Evolutionary conservation across 768 basidiomycete species (phyloP).

Genomic region (Suillus variegatus): DNA sequence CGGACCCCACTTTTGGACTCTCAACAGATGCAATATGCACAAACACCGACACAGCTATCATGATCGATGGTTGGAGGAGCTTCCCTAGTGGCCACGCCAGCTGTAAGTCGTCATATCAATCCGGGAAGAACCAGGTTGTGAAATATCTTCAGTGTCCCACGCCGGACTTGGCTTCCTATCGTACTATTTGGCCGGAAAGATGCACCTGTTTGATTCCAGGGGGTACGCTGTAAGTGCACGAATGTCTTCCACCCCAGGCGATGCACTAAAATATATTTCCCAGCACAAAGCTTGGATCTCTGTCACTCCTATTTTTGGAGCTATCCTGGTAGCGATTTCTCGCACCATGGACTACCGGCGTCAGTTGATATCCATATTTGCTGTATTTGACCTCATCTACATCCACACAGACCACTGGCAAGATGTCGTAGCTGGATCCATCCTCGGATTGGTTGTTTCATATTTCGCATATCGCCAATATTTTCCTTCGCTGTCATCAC

Average conservation of each 20-base stretch:
- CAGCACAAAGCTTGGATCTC: slow-evolving; percentile 85
- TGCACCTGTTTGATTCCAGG: slow-evolving; percentile 83
- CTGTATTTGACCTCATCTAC: slow-evolving; percentile 6
- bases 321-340: slow-evolving; percentile 77
- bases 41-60: slow-evolving; percentile 52
- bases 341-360: slow-evolving; percentile 93
- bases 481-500: slow-evolving; percentile 70
- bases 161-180: slow-evolving; percentile 89
- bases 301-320: slow-evolving; percentile 73
- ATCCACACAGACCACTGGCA: slow-evolving; percentile 78
- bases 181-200: slow-evolving; percentile 88
- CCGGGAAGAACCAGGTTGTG: not conserved
- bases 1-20: slow-evolving; percentile 72
- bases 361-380: slow-evolving; percentile 35
- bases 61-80: slow-evolving; percentile 87
- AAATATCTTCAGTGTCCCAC: slow-evolving; percentile 68
- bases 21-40: slow-evolving; percentile 81
- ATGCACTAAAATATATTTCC: slow-evolving; percentile 8
- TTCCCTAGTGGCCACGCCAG: slow-evolving; percentile 94
- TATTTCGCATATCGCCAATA: slow-evolving; percentile 84
- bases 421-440: slow-evolving; percentile 80
- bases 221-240: slow-evolving; percentile 61
- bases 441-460: slow-evolving; percentile 71
- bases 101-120: slow-evolving; percentile 43
- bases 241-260: slow-evolving; percentile 6